Evolutionary conservation across 176 grass and related monocot species (phyloP), one percentile per base, ranked within the genome.

Genomic region (Panicum miliaceum): DNA sequence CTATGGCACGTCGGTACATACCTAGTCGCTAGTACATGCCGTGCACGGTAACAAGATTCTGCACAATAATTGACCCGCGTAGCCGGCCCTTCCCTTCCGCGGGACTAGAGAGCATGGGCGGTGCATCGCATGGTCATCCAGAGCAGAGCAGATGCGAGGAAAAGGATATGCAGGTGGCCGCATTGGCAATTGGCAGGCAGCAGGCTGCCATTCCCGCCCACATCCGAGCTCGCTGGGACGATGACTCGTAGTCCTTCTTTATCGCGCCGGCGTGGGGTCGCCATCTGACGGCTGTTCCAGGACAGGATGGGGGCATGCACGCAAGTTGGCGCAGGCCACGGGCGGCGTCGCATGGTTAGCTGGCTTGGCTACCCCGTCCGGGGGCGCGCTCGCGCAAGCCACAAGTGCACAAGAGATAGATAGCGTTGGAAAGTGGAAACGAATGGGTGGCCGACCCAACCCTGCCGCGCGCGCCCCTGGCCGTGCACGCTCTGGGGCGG

Each of bases 1-100:
- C 47, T 51, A 20, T 19, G n/a, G 34, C 53, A n/a, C 52, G 29
- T 6, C 27, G 19, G 13, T 56, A 43, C 50, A 29, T 81, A 32
- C n/a, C 12, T 37, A 69, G 64, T 11, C 4, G 67, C 80, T 29
- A 46, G 38, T 41, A 42, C 64, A 57, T 42, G 79, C 79, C 64
- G 64, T 81, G 79, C 79, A 69, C 79, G 79, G 79, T 81, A 36
- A 57, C 3, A 82, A 59, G 64, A 60, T 23, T 73, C 41, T 5
- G 37, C 9, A 29, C 23, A 59, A 60, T 34, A 46, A 73, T 83
- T 62, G 38, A 35, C 23, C 2, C 15, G 32, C 16, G 47, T 12
- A 60, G 51, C 2, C 41, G 41, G 40, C n/a, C n/a, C n/a, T n/a
- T n/a, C n/a, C n/a, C n/a, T n/a, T n/a, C n/a, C n/a, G n/a, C n/a